Base-by-base conservation (phyloP, 257 asterid genomes). In the Lycium barbarum region DNA sequence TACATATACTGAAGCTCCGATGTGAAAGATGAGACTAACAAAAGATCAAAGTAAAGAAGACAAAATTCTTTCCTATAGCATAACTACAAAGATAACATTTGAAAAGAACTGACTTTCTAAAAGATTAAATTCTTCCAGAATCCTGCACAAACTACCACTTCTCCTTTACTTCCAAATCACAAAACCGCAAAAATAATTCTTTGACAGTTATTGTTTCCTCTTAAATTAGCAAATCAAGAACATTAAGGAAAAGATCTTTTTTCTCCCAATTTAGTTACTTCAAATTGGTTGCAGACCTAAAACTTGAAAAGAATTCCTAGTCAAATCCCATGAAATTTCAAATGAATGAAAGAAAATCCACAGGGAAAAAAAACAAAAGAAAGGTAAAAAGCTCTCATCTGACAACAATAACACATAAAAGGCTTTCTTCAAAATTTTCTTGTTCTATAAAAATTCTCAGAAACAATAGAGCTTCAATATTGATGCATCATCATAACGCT, bases 401-500 rank as follows among this genome's bases (percentile, higher is more conserved):
- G 38, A 20, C 0, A 72, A n/a, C 59, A 72, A 45, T 72, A 72
- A 72, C 3, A 72, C 58, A 45, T n/a, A n/a, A n/a, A n/a, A n/a
- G n/a, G n/a, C 15, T 47, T 45, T n/a, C n/a, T 10, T 11, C 61
- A 47, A 47, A 49, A 6, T 5, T 6, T 47, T 47, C 57, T 36
- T 49, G 20, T n/a, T 73, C 47, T 4, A 73, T 47, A 47, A 8
- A 20, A 20, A 11, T 47, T 61, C 59, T 5, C 38, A 12, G 81
- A 74, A 74, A 47, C 7, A 49, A 22, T 18, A 73, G n/a, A 73
- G 11, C 40, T 47, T 47, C 61, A 73, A 3, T 47, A 49, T 47
- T 47, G 58, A 45, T 47, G 80, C 63, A 1, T 58, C 55, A 70
- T 35, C 73, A 67, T 6, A 70, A 70, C 79, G 43, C 80, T 72